Percentiles rank a stretch among this genome's conserved stretches.
Evolutionary conservation across 2,329 filamentous ascomycete species (phyloP).

Genomic region (Elsinoe arachidis): DNA sequence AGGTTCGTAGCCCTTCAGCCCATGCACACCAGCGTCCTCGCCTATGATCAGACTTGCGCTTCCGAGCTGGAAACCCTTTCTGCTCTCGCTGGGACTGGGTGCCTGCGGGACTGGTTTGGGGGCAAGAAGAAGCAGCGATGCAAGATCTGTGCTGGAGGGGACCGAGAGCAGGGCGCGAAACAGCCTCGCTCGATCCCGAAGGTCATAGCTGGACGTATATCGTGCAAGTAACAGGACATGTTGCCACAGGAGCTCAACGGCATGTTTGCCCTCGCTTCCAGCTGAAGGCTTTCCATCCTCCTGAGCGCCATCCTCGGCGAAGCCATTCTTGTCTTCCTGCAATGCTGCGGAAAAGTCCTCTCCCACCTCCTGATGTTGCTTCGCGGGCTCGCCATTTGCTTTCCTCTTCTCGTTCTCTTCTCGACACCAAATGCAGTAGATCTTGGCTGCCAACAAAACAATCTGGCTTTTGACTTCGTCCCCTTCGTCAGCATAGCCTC

Average conservation of each 20-base stretch:
- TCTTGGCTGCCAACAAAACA: constrained; percentile 85
- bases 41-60: constrained; percentile 80
- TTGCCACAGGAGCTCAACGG: constrained; percentile 69
- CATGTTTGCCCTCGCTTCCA: constrained; percentile 44
- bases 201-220: constrained; percentile 90
- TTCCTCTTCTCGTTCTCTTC: constrained; percentile 39
- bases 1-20: constrained; percentile 67
- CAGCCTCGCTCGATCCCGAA: constrained; percentile 81
- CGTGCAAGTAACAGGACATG: constrained; percentile 78
- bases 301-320: constrained; percentile 18
- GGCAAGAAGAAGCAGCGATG: constrained; percentile 80
- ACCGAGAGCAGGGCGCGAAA: constrained; percentile 77
- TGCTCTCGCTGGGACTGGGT: constrained; percentile 76
- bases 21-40: constrained; percentile 62
- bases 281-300: not conserved
- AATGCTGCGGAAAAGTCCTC: constrained; percentile 22
- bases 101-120: constrained; percentile 90
- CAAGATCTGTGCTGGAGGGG: constrained; percentile 69
- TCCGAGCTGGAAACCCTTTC: constrained; percentile 70
- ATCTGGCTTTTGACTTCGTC: constrained; percentile 87
- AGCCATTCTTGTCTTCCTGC: constrained; percentile 15
- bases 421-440: constrained; percentile 83
- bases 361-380: constrained; percentile 17
- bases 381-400: constrained; percentile 19
- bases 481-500: constrained; percentile 73